Base-by-base conservation (phyloP, 352 stramenopile species). In the Pythium phragmiticola region DNA sequence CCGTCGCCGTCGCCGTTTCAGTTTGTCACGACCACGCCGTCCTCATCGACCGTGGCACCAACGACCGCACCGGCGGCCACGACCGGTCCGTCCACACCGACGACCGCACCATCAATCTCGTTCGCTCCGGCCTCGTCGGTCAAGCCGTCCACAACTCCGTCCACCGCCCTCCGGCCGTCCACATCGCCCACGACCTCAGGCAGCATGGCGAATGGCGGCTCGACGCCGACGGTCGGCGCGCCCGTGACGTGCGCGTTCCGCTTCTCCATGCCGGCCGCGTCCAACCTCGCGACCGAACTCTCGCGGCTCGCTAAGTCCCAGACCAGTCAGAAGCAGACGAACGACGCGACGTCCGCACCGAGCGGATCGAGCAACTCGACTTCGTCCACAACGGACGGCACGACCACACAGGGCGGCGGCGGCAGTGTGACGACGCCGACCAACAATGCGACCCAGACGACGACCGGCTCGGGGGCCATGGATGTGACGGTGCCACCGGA, bases 231-330 rank as follows among this genome's bases (percentile, higher is more conserved):
- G 2, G 60, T 66, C 4, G 59, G 59, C 49, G 48, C 30, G 26
- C 43, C 57, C 13, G 34, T 72, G 33, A 68, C 43, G n/a, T 72
- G 66, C 46, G 66, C 66, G 39, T 72, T 72, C 66, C 66, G 60
- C 8, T 72, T 65, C 66, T 72, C 66, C 34, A 49, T 72, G 55
- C 66, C 66, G 5, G 58, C 41, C 16, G 56, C 66, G 30, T 68
- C 60, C 26, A 72, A 72, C 51, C 66, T 72, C 8, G 50, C 51
- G 60, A 56, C 47, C 42, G 66, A 72, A 28, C 39, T 72, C 4
- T 46, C 36, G 43, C 52, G 54, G 13, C 26, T 55, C n/a, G 53
- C 64, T 6, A 51, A 46, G 3, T 30, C 26, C 3, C 26, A 30
- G 26, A 30, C 26, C 26, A 66, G 57, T 26, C 41, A 60, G 26